phyloP scores from a whole-genome alignment of 495 filamentous ascomycete genomes.

The Xylaria venustula region DNA sequence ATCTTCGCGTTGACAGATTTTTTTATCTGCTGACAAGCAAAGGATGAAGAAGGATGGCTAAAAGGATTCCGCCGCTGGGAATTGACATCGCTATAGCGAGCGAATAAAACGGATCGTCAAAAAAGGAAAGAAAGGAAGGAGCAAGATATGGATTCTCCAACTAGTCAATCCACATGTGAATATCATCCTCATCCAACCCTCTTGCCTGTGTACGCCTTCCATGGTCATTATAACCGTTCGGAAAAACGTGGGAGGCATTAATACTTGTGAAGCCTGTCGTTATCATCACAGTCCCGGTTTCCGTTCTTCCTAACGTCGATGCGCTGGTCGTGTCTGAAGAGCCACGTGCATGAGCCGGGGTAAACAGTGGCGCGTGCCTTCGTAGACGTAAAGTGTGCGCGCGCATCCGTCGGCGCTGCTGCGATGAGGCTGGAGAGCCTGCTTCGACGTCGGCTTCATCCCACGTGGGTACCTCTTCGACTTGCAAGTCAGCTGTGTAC shows the following conservation, averaged over 20 bases:
- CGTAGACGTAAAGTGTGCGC: background rate
- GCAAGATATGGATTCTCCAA: too few relatives aligned
- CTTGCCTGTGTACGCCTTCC: background rate
- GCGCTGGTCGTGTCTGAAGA: background rate
- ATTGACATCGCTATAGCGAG: too few relatives aligned
- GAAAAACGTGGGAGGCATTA: background rate
- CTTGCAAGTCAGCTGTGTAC: background rate
- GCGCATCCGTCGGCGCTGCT: constrained; percentile 2
- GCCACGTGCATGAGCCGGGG: background rate
- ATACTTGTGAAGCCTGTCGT: background rate
- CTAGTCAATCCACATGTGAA: background rate
- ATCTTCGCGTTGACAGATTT: too few relatives aligned
- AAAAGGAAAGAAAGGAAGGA: too few relatives aligned
- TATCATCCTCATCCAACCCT: background rate
- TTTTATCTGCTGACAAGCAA: too few relatives aligned
- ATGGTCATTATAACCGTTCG: background rate
- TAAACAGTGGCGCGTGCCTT: background rate
- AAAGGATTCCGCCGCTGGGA: too few relatives aligned
- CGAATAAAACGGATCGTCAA: too few relatives aligned
- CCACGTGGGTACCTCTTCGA: background rate
- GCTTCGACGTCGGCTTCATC: background rate
- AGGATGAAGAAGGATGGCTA: too few relatives aligned
- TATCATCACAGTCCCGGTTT: background rate
- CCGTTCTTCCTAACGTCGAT: background rate
- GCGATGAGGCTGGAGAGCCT: background rate